phyloP scores from a whole-genome alignment of 225 moss, liverwort and hornwort species.

The Pseudisothecium myosuroides region DNA sequence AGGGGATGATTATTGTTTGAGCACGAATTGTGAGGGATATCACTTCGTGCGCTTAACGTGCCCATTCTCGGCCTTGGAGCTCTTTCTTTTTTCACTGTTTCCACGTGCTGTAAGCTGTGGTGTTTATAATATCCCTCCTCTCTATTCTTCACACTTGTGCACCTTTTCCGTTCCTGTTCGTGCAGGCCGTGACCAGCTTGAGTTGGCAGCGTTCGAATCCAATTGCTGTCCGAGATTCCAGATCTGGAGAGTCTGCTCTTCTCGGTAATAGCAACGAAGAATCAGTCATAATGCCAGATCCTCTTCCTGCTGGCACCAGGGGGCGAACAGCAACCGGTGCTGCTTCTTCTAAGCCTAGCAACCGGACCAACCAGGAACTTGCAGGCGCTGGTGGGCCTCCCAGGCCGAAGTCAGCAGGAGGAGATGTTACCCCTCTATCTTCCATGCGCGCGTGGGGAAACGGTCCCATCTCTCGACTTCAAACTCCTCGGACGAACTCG shows the following conservation, averaged over 20 bases:
- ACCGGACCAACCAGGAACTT: conserved; percentile 50
- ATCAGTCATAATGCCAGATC: conserved; percentile 98
- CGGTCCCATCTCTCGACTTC: conserved; percentile 71
- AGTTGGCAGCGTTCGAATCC: conserved; percentile 99
- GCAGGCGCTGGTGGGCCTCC: conserved; percentile 20
- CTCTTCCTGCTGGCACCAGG: conserved; percentile 78
- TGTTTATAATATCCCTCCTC: neutral
- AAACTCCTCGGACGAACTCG: conserved; percentile 61
- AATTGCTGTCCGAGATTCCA: conserved; percentile 71
- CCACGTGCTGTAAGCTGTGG: neutral
- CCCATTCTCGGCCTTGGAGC: neutral
- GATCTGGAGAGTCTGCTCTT: conserved; percentile 80
- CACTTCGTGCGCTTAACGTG: neutral
- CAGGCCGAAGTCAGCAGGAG: conserved; percentile 54
- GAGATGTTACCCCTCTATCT: conserved; percentile 31
- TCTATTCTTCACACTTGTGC: neutral
- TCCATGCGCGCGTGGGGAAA: conserved; percentile 62
- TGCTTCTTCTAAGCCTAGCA: conserved; percentile 42
- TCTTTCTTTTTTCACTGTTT: neutral
- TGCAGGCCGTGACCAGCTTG: conserved; percentile 85
- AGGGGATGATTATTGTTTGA: neutral
- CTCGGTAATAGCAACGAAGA: conserved; percentile 83
- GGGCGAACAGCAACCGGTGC: conserved; percentile 55
- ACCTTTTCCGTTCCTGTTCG: neutral
- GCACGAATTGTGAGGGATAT: neutral